A percentile compares a stretch with the other conserved stretches of the same genome.
Evolutionary conservation across 176 grass and related monocot species (phyloP).

Genomic region (Melocanna baccifera): DNA sequence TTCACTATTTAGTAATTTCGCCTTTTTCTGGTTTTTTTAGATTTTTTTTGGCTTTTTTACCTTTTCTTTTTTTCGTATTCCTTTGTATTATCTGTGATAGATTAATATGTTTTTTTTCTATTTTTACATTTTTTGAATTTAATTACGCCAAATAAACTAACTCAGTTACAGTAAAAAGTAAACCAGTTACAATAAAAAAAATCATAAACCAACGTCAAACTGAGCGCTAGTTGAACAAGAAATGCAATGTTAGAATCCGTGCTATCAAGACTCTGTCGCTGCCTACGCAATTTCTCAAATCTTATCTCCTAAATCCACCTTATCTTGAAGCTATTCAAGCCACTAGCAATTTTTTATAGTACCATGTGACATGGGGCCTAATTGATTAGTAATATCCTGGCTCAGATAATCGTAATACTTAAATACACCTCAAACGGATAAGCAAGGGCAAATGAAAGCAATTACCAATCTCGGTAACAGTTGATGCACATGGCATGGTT

Average conservation of each 20-base stretch:
- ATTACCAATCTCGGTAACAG: constrained; percentile 94
- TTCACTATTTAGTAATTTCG: too few species aligned
- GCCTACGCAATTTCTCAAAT: constrained; percentile 8
- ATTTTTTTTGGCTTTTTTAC: too few species aligned
- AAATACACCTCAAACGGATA: constrained; percentile 34
- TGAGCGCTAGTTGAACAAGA: too few species aligned
- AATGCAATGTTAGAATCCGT: constrained; percentile 4
- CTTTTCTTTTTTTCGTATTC: too few species aligned
- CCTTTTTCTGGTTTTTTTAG: too few species aligned
- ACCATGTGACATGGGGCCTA: constrained; percentile 28
- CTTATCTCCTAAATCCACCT: constrained; percentile 9
- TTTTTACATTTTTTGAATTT: too few species aligned
- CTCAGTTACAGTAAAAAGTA: too few species aligned
- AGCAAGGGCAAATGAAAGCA: constrained; percentile 8
- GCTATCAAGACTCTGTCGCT: constrained; percentile 4
- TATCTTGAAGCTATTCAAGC: constrained; percentile 22
- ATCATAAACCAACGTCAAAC: too few species aligned
- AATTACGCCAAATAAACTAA: too few species aligned
- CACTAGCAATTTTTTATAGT: constrained; percentile 31
- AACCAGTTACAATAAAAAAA: too few species aligned
- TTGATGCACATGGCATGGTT: constrained; percentile 97
- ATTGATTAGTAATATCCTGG: constrained; percentile 33
- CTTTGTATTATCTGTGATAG: too few species aligned
- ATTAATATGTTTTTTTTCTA: too few species aligned
- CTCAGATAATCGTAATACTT: constrained; percentile 19